Evolutionary conservation across 345 rosid genomes (phyloP).

Genomic region (Anacardium occidentale): DNA sequence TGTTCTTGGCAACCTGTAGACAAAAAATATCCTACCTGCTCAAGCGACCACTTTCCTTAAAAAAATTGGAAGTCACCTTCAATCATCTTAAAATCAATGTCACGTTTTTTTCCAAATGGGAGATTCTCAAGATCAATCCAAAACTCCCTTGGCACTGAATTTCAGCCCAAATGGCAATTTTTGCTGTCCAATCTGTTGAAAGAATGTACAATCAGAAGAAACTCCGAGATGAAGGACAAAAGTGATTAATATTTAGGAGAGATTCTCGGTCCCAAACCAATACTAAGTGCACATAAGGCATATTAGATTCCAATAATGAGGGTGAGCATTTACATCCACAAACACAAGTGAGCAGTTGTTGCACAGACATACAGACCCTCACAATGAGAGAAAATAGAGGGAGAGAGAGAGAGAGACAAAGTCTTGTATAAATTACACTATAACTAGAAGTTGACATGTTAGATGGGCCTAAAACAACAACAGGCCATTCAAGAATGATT

Average conservation of each 20-base stretch:
- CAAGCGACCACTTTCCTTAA: slow-evolving; percentile 90
- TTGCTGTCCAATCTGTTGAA: slow-evolving; percentile 75
- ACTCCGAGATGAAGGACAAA: neutral
- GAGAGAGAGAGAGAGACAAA: neutral
- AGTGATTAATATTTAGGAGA: neutral
- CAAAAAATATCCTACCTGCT: slow-evolving; percentile 53
- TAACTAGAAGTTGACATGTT: neutral
- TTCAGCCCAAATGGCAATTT: slow-evolving; percentile 73
- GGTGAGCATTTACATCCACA: neutral
- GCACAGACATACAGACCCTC: neutral
- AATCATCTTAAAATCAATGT: slow-evolving; percentile 83
- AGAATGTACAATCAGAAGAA: slow-evolving; percentile 7
- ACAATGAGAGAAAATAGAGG: too few relatives aligned
- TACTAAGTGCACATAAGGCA: neutral
- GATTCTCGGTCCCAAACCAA: neutral
- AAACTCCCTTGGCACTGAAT: slow-evolving; percentile 74
- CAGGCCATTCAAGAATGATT: neutral
- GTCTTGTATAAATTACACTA: neutral
- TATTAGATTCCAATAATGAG: neutral
- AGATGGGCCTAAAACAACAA: neutral
- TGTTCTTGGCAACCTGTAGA: neutral
- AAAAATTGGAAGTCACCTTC: slow-evolving; percentile 89
- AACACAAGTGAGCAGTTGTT: neutral
- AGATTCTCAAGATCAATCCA: slow-evolving; percentile 79
- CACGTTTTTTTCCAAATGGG: slow-evolving; percentile 56